Evolutionary conservation across 495 filamentous ascomycete species (phyloP).

Genomic region (Neurospora sp.): DNA sequence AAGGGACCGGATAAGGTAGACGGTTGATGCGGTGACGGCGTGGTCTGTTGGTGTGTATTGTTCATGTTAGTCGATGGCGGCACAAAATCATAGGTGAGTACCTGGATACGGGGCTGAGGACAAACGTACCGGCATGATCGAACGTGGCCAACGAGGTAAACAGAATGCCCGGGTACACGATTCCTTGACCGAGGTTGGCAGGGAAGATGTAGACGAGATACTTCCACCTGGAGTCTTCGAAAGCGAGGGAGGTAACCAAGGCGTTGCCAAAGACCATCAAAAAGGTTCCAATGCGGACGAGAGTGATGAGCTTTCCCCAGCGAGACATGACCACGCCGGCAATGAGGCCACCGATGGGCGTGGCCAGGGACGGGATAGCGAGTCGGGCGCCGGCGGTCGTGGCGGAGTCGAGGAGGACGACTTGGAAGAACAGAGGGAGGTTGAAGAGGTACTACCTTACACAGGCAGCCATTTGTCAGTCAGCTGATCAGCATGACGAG

Average conservation of each 20-base stretch:
- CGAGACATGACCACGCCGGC: conserved; percentile 55
- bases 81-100: background rate
- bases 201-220: conserved; percentile 55
- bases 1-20: conserved; percentile 53
- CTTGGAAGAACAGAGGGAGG: conserved; percentile 55
- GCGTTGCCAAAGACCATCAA: conserved; percentile 52
- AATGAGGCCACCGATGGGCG: conserved; percentile 50
- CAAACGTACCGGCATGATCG: conserved; percentile 45
- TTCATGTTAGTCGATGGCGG: background rate
- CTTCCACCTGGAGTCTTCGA: conserved; percentile 52
- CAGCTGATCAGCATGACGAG: background rate
- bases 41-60: conserved; percentile 35
- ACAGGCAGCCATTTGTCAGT: background rate
- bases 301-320: conserved; percentile 47
- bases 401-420: conserved; percentile 51
- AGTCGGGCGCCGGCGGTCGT: conserved; percentile 50
- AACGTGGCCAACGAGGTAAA: conserved; percentile 56
- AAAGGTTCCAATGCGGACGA: conserved; percentile 45
- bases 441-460: conserved; percentile 59
- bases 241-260: conserved; percentile 44
- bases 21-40: conserved; percentile 53
- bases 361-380: conserved; percentile 51
- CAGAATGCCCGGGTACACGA: conserved; percentile 52
- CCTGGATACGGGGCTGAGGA: background rate
- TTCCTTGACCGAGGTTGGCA: conserved; percentile 53